Percentiles rank a stretch among this genome's conserved stretches.
phyloP scores from a whole-genome alignment of 306 rosid genomes.

The Trichosanthes truncata region DNA sequence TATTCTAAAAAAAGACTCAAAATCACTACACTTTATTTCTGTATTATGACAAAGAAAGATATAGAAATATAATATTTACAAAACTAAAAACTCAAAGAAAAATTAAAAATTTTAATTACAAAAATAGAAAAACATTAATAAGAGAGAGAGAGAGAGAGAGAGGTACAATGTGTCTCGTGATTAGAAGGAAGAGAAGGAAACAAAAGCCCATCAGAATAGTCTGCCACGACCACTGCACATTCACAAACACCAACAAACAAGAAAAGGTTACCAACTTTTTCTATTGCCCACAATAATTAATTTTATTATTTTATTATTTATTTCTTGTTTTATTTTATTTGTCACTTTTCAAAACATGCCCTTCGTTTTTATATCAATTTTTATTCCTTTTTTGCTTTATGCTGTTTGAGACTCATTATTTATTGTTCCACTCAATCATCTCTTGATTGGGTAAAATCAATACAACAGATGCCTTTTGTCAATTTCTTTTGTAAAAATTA shows the following conservation, averaged over 20 bases:
- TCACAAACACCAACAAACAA: neutral
- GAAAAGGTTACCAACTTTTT: neutral
- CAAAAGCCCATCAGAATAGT: constrained; percentile 80
- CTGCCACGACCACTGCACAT: constrained; percentile 99
- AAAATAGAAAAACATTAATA: neutral
- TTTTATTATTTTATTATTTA: neutral
- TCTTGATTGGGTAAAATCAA: neutral
- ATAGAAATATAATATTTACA: no score
- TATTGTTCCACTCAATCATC: neutral
- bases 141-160: constrained; percentile 1
- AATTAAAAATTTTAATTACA: no score
- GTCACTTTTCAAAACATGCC: neutral
- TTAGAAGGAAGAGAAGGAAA: constrained; percentile 62
- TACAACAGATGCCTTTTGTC: neutral
- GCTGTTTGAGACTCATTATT: neutral
- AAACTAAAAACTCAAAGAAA: no score
- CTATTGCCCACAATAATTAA: neutral
- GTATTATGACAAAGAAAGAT: no score
- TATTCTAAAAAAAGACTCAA: neutral
- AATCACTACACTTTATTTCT: neutral
- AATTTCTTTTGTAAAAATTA: no score
- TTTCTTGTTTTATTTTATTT: neutral
- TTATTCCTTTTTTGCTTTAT: neutral
- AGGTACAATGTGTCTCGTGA: constrained; percentile 76
- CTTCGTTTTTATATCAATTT: neutral